Percentiles rank a stretch among this genome's conserved stretches.
Conservation (phyloP, 2,329 filamentous ascomycete species). For the Fusarium denticulatum region DNA sequence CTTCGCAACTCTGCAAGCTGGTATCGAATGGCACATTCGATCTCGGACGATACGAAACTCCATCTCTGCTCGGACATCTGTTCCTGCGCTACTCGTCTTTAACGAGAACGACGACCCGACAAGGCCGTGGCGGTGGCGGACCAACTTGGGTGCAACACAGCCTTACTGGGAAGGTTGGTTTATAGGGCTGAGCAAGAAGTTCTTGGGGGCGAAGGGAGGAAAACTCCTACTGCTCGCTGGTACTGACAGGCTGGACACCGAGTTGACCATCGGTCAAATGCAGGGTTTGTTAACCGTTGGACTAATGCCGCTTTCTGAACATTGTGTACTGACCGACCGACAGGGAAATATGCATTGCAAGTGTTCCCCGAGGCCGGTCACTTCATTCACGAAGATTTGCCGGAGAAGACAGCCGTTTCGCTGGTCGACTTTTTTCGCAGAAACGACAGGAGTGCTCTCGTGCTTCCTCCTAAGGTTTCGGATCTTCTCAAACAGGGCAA, state of each 20-base stretch:
- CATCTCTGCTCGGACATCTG: constrained; percentile 85
- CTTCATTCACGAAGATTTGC: constrained; percentile 95
- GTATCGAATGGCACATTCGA: constrained; percentile 93
- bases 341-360: constrained; percentile 92
- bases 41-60: constrained; percentile 87
- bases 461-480: constrained; percentile 91
- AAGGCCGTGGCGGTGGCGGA: constrained; percentile 82
- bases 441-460: constrained; percentile 85
- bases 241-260: constrained; percentile 89
- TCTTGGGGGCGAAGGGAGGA: constrained; percentile 81
- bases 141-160: constrained; percentile 83
- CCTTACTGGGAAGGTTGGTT: constrained; percentile 98
- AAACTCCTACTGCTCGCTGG: constrained; percentile 88
- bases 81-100: constrained; percentile 78
- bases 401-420: constrained; percentile 85
- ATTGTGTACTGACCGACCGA: constrained; percentile 20
- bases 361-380: constrained; percentile 96
- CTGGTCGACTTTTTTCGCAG: constrained; percentile 91
- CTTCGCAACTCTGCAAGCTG: constrained; percentile 80
- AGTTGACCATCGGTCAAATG: constrained; percentile 96
- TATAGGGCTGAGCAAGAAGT: constrained; percentile 85
- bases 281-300: constrained; percentile 69
- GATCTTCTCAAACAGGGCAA: constrained; percentile 73
- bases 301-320: not conserved
- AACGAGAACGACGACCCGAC: constrained; percentile 50